Percentiles rank a stretch among this genome's conserved stretches.
Evolutionary conservation across 2,329 filamentous ascomycete genomes (phyloP).

Genomic region (Bimuria novae-zelandiae): DNA sequence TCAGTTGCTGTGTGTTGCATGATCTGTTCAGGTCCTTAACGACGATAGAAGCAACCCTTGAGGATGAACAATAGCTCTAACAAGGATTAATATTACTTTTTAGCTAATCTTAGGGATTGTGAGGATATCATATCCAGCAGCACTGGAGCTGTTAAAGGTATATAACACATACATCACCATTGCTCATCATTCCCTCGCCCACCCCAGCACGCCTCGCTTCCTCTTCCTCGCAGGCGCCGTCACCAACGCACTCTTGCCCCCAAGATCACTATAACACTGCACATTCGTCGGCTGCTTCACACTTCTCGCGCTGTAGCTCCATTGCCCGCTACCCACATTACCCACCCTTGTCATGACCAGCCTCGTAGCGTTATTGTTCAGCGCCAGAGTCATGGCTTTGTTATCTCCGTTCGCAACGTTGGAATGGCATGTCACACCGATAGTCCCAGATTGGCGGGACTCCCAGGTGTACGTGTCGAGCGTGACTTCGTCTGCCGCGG

Average conservation of each 20-base stretch:
- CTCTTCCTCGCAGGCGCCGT: constrained; percentile 28
- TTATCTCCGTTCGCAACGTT: constrained; percentile 41
- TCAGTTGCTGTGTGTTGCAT: no score
- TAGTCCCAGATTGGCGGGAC: constrained; percentile 34
- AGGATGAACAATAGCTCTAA: no score
- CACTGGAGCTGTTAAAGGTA: not conserved
- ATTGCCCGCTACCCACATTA: constrained; percentile 30
- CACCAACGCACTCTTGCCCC: constrained; percentile 27
- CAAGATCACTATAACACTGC: constrained; percentile 31
- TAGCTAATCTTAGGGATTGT: no score
- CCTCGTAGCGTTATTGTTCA: constrained; percentile 28
- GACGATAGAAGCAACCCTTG: no score
- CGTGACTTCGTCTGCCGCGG: constrained; percentile 31
- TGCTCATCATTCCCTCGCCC: not conserved
- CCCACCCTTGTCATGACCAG: constrained; percentile 28
- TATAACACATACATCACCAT: not conserved
- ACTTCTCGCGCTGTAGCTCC: constrained; percentile 29
- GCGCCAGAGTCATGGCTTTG: constrained; percentile 34
- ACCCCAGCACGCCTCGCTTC: constrained; percentile 15
- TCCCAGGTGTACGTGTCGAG: constrained; percentile 43
- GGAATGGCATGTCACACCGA: constrained; percentile 39
- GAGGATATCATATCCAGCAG: no score
- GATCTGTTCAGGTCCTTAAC: no score
- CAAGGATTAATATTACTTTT: no score
- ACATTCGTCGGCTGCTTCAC: constrained; percentile 35